phyloP scores from a whole-genome alignment of 2,329 filamentous ascomycete genomes.

The Colletotrichum coccodes region DNA sequence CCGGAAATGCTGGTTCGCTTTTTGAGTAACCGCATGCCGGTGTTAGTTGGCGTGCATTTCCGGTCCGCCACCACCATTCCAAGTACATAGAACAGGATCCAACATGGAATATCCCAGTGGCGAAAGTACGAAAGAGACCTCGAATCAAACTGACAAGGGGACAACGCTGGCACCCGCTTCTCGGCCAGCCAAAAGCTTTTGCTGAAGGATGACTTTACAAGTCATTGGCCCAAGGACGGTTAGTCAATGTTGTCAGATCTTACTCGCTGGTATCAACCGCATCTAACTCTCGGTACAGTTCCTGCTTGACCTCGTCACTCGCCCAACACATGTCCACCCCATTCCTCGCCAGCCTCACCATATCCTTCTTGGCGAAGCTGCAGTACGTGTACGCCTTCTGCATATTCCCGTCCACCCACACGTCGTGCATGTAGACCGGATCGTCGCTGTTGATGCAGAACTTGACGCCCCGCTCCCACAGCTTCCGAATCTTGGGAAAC shows the following conservation, averaged over 20 bases:
- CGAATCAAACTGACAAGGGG: no score
- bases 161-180: no score
- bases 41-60: no score
- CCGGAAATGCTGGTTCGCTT: no score
- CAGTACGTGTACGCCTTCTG: conserved; percentile 54
- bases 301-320: conserved; percentile 46
- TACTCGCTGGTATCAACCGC: conserved; percentile 14
- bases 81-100: no score
- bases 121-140: no score
- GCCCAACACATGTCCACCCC: conserved; percentile 60
- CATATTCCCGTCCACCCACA: conserved; percentile 60
- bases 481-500: conserved; percentile 63
- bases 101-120: no score
- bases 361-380: conserved; percentile 50
- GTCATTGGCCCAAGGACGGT: no score
- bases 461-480: conserved; percentile 70
- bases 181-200: no score
- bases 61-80: no score
- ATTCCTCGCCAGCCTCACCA: conserved; percentile 52
- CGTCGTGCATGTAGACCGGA: conserved; percentile 70
- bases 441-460: conserved; percentile 82
- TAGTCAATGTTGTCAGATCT: neutral
- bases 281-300: conserved; percentile 39
- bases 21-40: no score
- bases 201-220: no score